phyloP scores from a whole-genome alignment of 192 early-diverging fungal genomes.

The Haplosporangium gracile region DNA sequence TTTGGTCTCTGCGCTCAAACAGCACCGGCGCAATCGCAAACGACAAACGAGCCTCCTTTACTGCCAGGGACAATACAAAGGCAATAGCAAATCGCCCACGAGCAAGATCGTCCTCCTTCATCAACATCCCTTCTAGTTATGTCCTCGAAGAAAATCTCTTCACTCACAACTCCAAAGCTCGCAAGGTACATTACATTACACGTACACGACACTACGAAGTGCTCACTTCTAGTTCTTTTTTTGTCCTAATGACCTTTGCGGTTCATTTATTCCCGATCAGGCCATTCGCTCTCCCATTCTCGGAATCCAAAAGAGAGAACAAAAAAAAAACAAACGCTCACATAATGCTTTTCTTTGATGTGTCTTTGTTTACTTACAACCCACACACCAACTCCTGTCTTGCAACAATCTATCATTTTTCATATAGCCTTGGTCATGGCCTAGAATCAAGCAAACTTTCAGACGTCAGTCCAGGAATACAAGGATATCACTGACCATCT shows the following conservation, averaged over 20 bases:
- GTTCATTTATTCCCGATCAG: not conserved
- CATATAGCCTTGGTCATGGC: constrained; percentile 35
- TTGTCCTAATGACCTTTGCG: not conserved
- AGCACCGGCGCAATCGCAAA: not conserved
- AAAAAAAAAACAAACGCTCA: not conserved
- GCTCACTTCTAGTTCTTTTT: not conserved
- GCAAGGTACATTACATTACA: constrained; percentile 23
- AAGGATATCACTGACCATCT: constrained; percentile 6
- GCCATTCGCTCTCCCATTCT: not conserved
- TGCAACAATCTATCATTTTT: not conserved
- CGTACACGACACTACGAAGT: not conserved
- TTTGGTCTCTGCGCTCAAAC: constrained; percentile 35
- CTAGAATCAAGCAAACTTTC: constrained; percentile 13
- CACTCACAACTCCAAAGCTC: constrained; percentile 15
- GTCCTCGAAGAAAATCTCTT: constrained; percentile 13
- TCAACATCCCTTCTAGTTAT: not conserved
- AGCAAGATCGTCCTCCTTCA: not conserved
- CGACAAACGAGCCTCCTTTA: not conserved
- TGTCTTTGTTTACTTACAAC: not conserved
- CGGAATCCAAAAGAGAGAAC: not conserved
- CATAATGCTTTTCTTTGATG: not conserved
- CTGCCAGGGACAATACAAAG: not conserved
- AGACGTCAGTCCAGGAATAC: constrained; percentile 14
- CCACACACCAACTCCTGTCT: not conserved
- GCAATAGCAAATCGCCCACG: not conserved